Percentiles rank a stretch among this genome's conserved stretches.
phyloP scores from a whole-genome alignment of 805 yeast genomes.

The Torulaspora indica region DNA sequence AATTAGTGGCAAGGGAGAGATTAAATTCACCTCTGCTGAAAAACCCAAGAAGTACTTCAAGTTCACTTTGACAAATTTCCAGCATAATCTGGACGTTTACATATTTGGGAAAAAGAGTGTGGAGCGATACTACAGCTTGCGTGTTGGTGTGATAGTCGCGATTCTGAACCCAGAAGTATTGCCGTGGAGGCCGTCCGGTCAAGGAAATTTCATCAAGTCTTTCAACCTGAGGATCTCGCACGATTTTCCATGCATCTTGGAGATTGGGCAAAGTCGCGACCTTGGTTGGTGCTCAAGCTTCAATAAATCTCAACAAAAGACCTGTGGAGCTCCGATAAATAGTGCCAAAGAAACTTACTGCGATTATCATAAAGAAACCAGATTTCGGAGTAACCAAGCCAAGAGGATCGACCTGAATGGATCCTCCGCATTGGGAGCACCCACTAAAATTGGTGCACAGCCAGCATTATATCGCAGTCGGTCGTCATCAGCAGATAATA shows the following conservation, averaged over 20 bases:
- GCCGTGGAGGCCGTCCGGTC: slow-evolving; percentile 34
- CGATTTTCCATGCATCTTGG: slow-evolving; percentile 51
- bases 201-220: slow-evolving; percentile 29
- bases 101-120: slow-evolving; percentile 61
- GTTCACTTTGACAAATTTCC: slow-evolving; percentile 64
- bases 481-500: slow-evolving; percentile 3
- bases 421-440: slow-evolving; percentile 51
- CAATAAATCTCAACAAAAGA: slow-evolving; percentile 43
- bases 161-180: slow-evolving; percentile 69
- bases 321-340: slow-evolving; percentile 62
- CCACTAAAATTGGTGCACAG: slow-evolving; percentile 42
- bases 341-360: slow-evolving; percentile 52
- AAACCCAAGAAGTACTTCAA: slow-evolving; percentile 53
- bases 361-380: slow-evolving; percentile 62
- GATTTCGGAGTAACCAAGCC: slow-evolving; percentile 48
- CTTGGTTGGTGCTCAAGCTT: slow-evolving; percentile 61
- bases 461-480: slow-evolving; percentile 42
- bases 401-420: slow-evolving; percentile 75
- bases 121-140: slow-evolving; percentile 64
- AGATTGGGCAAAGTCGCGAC: slow-evolving; percentile 66
- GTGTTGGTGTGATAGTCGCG: slow-evolving; percentile 69
- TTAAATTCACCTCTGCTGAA: slow-evolving; percentile 42
- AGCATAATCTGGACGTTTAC: slow-evolving; percentile 52
- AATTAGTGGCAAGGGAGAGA: slow-evolving; percentile 51
- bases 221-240: slow-evolving; percentile 56